Evolutionary conservation across 2,329 filamentous ascomycete genomes (phyloP).

Genomic region (Fonsecaea monophora): DNA sequence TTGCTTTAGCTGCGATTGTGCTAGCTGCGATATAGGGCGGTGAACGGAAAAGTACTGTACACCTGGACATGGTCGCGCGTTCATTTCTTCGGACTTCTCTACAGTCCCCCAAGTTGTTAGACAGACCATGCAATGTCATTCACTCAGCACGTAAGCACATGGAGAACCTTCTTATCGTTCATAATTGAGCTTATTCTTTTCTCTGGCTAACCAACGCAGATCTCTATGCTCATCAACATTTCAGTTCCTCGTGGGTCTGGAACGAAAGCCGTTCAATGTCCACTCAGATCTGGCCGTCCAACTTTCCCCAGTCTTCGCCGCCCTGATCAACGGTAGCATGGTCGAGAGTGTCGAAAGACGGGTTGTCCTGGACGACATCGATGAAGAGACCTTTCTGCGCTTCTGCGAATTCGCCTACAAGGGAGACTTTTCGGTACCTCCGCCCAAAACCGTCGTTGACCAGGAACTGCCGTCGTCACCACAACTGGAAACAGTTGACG

Average conservation of each 20-base stretch:
- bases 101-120: neutral
- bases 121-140: neutral
- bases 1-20: neutral
- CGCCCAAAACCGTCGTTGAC: constrained; percentile 27
- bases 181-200: neutral
- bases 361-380: constrained; percentile 54
- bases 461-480: neutral
- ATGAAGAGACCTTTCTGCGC: constrained; percentile 57
- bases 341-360: constrained; percentile 18
- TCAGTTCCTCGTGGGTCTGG: constrained; percentile 18
- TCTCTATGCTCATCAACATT: constrained; percentile 9
- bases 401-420: constrained; percentile 60
- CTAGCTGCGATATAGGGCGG: neutral
- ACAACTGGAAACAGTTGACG: neutral
- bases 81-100: neutral
- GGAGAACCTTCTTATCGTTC: neutral
- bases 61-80: neutral
- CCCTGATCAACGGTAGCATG: constrained; percentile 19
- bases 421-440: constrained; percentile 53
- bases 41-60: neutral
- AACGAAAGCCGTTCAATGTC: constrained; percentile 15
- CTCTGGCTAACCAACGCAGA: neutral
- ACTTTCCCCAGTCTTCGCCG: constrained; percentile 21
- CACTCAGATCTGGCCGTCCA: constrained; percentile 16
- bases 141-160: neutral